phyloP scores from a whole-genome alignment of 1,139 yeast genomes.

The Protomyces gravidus region DNA sequence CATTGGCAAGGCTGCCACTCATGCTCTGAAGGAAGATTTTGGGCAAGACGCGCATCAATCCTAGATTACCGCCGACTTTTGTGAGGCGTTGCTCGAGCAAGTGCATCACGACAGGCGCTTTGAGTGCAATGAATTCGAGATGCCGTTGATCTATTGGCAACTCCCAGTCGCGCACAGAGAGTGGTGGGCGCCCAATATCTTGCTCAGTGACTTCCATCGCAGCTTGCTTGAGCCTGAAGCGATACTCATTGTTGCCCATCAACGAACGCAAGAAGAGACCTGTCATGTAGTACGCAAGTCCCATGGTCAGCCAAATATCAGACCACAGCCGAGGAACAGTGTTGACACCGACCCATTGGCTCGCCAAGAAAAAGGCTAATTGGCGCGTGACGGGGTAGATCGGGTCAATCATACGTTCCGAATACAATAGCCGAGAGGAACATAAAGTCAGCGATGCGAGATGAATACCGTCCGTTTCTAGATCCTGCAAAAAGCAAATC shows the following conservation, averaged over 20 bases:
- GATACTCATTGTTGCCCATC: slow-evolving; percentile 79
- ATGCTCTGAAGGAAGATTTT: slow-evolving; percentile 87
- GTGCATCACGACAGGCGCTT: slow-evolving; percentile 79
- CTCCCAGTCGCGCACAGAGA: slow-evolving; percentile 62
- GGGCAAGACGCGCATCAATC: slow-evolving; percentile 85
- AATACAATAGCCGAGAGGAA: slow-evolving; percentile 63
- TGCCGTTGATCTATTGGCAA: slow-evolving; percentile 66
- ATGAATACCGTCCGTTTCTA: slow-evolving; percentile 50
- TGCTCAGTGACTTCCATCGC: slow-evolving; percentile 64
- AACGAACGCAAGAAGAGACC: slow-evolving; percentile 61
- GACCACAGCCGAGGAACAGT: slow-evolving; percentile 75
- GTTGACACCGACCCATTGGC: slow-evolving; percentile 92
- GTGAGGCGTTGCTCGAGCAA: slow-evolving; percentile 91
- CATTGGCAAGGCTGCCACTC: slow-evolving; percentile 85
- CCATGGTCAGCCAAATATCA: slow-evolving; percentile 89
- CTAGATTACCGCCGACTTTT: slow-evolving; percentile 89
- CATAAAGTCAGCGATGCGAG: slow-evolving; percentile 74
- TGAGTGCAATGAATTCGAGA: slow-evolving; percentile 62
- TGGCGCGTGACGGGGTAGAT: slow-evolving; percentile 64
- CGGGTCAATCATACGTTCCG: slow-evolving; percentile 75
- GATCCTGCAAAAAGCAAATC: slow-evolving; percentile 65
- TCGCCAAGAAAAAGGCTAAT: slow-evolving; percentile 66
- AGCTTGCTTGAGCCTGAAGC: slow-evolving; percentile 61
- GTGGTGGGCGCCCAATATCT: slow-evolving; percentile 78
- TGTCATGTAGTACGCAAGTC: slow-evolving; percentile 81